Conservation (phyloP, 1,284 basidiomycete species). For the Phellopilus nigrolimitatus region DNA sequence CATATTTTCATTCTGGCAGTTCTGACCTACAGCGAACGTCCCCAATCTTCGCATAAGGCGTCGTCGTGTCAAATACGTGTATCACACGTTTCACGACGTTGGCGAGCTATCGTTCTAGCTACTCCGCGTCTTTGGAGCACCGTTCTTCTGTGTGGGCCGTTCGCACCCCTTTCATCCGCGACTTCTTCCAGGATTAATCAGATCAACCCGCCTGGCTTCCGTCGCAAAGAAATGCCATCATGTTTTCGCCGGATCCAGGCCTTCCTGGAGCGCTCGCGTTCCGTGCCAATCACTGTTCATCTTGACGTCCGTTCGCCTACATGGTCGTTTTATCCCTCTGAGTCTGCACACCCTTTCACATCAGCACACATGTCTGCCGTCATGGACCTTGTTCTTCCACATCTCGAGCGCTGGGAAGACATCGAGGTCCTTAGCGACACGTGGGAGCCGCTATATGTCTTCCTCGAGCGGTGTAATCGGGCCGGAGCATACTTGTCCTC, state of each 20-base stretch:
- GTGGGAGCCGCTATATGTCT: constrained; percentile 49
- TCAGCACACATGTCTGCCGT: constrained; percentile 39
- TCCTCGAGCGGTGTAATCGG: constrained; percentile 36
- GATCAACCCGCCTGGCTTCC: not conserved
- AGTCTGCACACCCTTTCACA: constrained; percentile 38
- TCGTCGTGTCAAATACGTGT: constrained; percentile 34
- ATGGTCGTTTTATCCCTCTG: constrained; percentile 33
- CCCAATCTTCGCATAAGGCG: not conserved
- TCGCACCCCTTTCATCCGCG: constrained; percentile 22
- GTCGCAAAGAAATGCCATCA: constrained; percentile 24
- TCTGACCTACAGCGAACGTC: not conserved
- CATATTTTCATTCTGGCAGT: constrained; percentile 9
- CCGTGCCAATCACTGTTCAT: constrained; percentile 40
- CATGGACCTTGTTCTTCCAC: constrained; percentile 39
- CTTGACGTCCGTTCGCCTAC: constrained; percentile 49
- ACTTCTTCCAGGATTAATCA: not conserved
- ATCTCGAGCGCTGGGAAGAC: constrained; percentile 40
- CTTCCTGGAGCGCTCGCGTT: constrained; percentile 39
- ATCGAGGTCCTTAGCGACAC: constrained; percentile 49
- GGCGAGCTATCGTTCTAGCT: constrained; percentile 43
- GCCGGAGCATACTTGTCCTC: not conserved
- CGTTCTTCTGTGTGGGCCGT: constrained; percentile 40
- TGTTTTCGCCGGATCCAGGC: constrained; percentile 34
- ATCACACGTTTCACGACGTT: constrained; percentile 43
- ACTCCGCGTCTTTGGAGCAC: constrained; percentile 51